Evolutionary conservation across 495 filamentous ascomycete species (phyloP).

Genomic region (Penicillium alfredii): DNA sequence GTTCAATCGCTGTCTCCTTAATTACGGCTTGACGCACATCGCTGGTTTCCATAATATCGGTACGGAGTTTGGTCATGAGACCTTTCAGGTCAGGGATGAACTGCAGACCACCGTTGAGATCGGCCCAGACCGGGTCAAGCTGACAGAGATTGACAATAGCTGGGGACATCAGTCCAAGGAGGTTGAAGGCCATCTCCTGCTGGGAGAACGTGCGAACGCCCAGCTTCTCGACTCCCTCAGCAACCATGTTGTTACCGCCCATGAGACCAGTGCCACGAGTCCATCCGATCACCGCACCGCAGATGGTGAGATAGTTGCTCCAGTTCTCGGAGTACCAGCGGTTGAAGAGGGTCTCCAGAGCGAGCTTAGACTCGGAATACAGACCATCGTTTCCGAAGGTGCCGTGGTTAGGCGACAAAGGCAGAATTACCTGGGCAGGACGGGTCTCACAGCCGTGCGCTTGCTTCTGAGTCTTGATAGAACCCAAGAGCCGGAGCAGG

Average conservation of each 20-base stretch:
- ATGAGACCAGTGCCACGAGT: constrained; percentile 97
- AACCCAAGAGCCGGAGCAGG: constrained; percentile 81
- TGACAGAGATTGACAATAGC: constrained; percentile 94
- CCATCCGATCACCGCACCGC: constrained; percentile 98
- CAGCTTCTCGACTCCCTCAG: constrained; percentile 91
- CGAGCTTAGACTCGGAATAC: constrained; percentile 97
- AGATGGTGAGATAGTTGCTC: constrained; percentile 97
- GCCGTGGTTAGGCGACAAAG: constrained; percentile 95
- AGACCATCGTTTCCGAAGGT: constrained; percentile 97
- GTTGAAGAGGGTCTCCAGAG: constrained; percentile 95
- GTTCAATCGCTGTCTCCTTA: constrained; percentile 93
- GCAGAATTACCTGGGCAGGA: constrained; percentile 92
- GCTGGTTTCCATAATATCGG: constrained; percentile 87
- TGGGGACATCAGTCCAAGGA: constrained; percentile 93
- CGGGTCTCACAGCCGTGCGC: constrained; percentile 85
- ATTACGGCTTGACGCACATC: constrained; percentile 90
- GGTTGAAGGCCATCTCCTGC: constrained; percentile 99
- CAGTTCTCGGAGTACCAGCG: constrained; percentile 97
- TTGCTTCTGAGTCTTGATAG: constrained; percentile 84
- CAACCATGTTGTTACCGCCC: constrained; percentile 96
- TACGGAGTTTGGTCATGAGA: constrained; percentile 81
- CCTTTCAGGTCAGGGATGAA: constrained; percentile 97
- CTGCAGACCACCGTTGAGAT: constrained; percentile 95
- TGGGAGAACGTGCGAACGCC: constrained; percentile 98
- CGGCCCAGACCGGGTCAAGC: constrained; percentile 88